Evolutionary conservation across 2,329 filamentous ascomycete species (phyloP).

Genomic region (Pseudocercospora ulei): DNA sequence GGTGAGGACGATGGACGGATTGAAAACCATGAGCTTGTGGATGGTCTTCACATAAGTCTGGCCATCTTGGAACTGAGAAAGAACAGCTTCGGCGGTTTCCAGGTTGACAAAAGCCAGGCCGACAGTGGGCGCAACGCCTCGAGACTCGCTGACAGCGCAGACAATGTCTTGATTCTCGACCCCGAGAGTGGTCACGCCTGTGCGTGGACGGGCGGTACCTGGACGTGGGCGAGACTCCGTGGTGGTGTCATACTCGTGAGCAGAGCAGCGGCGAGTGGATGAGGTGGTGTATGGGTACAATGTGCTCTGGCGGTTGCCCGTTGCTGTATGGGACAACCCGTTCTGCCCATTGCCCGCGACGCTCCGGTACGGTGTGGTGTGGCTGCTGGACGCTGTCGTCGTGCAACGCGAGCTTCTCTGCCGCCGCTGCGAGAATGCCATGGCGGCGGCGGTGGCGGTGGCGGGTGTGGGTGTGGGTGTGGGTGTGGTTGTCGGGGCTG

Average conservation of each 20-base stretch:
- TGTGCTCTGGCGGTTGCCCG: slow-evolving; percentile 5
- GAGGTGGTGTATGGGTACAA: slow-evolving; percentile 9
- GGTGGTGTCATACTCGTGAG: slow-evolving; percentile 20
- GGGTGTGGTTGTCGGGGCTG: too few relatives aligned
- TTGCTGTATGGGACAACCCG: slow-evolving; percentile 1
- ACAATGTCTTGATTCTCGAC: slow-evolving; percentile 59
- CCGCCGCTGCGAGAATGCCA: background rate
- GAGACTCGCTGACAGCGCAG: slow-evolving; percentile 80
- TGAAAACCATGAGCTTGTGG: slow-evolving; percentile 73
- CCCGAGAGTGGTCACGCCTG: slow-evolving; percentile 50
- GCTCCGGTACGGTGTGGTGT: background rate
- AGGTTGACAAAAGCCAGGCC: slow-evolving; percentile 75
- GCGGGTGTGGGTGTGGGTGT: too few relatives aligned
- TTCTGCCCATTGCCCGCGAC: background rate
- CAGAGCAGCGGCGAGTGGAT: slow-evolving; percentile 13
- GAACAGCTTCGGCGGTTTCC: slow-evolving; percentile 68
- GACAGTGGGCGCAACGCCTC: slow-evolving; percentile 74
- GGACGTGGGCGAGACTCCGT: slow-evolving; percentile 24
- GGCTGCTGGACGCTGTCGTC: background rate
- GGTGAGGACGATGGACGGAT: slow-evolving; percentile 70
- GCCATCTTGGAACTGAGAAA: slow-evolving; percentile 87
- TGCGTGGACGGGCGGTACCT: slow-evolving; percentile 40
- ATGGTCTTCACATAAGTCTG: slow-evolving; percentile 83
- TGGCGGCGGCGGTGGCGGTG: too few relatives aligned
- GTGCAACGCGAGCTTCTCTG: slow-evolving; percentile 1